phyloP scores from a whole-genome alignment of 2,329 filamentous ascomycete genomes.

The Sporothrix schenckii region DNA sequence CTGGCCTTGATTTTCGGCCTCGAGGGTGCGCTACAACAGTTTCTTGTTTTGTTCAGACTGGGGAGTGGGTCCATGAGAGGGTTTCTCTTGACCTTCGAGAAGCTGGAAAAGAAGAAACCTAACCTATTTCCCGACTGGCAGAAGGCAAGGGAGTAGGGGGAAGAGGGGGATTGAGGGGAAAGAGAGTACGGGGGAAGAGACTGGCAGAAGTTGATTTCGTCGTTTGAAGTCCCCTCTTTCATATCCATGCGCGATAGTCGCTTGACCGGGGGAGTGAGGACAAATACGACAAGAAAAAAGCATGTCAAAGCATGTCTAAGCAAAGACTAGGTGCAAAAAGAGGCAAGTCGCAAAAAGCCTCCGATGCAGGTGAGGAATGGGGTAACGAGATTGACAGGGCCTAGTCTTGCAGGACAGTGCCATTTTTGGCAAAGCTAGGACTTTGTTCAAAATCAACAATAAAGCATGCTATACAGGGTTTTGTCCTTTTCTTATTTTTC shows the following conservation, averaged over 20 bases:
- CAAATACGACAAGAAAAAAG: neutral
- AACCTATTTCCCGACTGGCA: slow-evolving; percentile 25
- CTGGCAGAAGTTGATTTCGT: neutral
- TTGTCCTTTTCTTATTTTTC: too few relatives aligned
- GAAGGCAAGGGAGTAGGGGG: neutral
- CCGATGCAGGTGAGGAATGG: slow-evolving; percentile 16
- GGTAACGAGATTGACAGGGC: neutral
- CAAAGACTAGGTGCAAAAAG: neutral
- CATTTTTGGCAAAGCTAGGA: slow-evolving; percentile 1
- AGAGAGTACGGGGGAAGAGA: neutral
- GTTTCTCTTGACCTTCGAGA: neutral
- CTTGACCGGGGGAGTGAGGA: neutral
- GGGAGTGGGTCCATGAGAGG: too few relatives aligned
- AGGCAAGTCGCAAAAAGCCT: slow-evolving; percentile 11
- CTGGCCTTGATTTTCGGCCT: neutral
- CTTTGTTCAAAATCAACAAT: neutral
- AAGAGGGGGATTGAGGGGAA: too few relatives aligned
- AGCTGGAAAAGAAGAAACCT: slow-evolving; percentile 17
- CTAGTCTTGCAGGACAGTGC: slow-evolving; percentile 1
- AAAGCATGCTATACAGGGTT: too few relatives aligned
- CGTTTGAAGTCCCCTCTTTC: too few relatives aligned
- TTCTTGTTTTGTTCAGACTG: too few relatives aligned
- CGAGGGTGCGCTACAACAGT: neutral
- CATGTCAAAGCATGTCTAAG: neutral
- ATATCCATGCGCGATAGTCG: too few relatives aligned